A percentile compares a stretch with the other conserved stretches of the same genome.
Conservation (phyloP, 352 stramenopile genomes). For the Phytophthora hybrid region DNA sequence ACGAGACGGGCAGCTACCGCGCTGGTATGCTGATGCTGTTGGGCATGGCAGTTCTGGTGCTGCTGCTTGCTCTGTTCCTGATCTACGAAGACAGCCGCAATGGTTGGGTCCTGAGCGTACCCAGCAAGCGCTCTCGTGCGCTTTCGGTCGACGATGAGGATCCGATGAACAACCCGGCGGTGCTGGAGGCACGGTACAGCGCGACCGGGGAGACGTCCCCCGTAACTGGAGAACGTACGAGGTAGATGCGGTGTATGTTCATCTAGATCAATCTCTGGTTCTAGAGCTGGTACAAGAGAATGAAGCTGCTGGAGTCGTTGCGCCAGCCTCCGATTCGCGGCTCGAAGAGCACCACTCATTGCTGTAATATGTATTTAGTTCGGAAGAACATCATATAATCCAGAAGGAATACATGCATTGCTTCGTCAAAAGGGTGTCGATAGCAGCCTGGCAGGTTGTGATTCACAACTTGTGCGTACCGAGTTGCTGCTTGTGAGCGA, state of each 20-base stretch:
- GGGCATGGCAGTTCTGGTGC: slow-evolving; percentile 69
- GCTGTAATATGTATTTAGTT: slow-evolving; percentile 63
- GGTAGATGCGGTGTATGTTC: slow-evolving; percentile 6
- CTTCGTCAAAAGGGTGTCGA: slow-evolving; percentile 46
- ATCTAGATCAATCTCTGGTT: slow-evolving; percentile 14
- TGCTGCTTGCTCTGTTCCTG: slow-evolving; percentile 76
- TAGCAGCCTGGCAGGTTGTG: background rate
- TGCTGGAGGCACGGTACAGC: slow-evolving; percentile 42
- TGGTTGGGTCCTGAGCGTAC: slow-evolving; percentile 64
- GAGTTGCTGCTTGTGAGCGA: too few relatives aligned
- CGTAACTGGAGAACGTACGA: slow-evolving; percentile 1
- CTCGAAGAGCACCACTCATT: slow-evolving; percentile 17
- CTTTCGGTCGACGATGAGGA: slow-evolving; percentile 76
- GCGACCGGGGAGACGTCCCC: slow-evolving; percentile 26
- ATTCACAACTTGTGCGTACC: too few relatives aligned
- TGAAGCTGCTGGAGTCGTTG: slow-evolving; percentile 26
- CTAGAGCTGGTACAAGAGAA: slow-evolving; percentile 26
- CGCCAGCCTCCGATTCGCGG: slow-evolving; percentile 19
- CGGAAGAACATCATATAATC: slow-evolving; percentile 36
- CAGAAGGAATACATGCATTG: slow-evolving; percentile 29
- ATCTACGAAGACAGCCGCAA: slow-evolving; percentile 69
- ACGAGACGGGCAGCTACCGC: slow-evolving; percentile 82
- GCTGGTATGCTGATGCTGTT: slow-evolving; percentile 88
- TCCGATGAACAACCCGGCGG: slow-evolving; percentile 41
- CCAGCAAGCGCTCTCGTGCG: slow-evolving; percentile 57